phyloP scores from a whole-genome alignment of 73 alveolate genomes.

The Effrenium voratum region DNA sequence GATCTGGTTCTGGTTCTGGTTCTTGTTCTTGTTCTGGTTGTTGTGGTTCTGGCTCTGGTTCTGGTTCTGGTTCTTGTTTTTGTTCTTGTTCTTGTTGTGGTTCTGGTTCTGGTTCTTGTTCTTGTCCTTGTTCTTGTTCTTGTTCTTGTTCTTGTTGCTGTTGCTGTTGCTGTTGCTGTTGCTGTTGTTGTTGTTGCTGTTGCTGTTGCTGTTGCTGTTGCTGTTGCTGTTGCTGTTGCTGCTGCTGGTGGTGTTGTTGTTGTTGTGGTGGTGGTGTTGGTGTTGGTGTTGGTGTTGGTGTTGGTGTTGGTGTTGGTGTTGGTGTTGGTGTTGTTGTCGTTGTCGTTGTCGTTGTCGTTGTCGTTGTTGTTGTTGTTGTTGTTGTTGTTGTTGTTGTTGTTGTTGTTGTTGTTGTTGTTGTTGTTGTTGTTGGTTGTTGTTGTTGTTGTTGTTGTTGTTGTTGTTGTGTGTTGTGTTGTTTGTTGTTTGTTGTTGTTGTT shows the following conservation, averaged over 20 bases:
- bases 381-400: neutral
- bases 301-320: neutral
- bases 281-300: neutral
- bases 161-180: too few relatives aligned
- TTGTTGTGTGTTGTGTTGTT: neutral
- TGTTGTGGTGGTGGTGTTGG: neutral
- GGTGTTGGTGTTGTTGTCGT: neutral
- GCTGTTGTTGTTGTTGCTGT: neutral
- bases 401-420: neutral
- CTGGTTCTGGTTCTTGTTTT: too few relatives aligned
- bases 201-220: neutral
- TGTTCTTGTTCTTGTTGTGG: too few relatives aligned
- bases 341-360: neutral
- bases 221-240: neutral
- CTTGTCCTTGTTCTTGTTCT: too few relatives aligned
- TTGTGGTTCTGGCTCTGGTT: too few relatives aligned
- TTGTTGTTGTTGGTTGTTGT: neutral
- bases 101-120: too few relatives aligned
- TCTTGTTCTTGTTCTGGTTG: too few relatives aligned
- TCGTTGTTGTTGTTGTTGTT: neutral
- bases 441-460: neutral
- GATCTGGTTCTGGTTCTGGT: too few relatives aligned
- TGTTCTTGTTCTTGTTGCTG: too few relatives aligned
- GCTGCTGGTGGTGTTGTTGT: neutral
- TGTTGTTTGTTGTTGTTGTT: neutral